Percentiles rank a stretch among this genome's conserved stretches.
Conservation (phyloP, 768 basidiomycete species). For the Phylloporus sp. region DNA sequence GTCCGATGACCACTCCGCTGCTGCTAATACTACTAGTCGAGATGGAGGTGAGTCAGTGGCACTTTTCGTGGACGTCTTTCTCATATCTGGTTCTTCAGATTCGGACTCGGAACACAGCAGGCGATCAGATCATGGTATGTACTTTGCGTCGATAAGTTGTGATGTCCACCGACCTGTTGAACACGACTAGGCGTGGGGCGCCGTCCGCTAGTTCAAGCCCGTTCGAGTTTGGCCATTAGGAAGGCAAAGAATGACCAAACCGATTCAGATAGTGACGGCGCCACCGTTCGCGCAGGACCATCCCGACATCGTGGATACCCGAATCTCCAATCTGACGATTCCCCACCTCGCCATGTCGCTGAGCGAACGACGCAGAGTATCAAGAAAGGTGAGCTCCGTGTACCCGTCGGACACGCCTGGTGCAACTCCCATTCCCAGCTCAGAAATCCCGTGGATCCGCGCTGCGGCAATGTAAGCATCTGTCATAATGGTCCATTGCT, state of each 20-base stretch:
- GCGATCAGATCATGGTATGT: slow-evolving; percentile 1
- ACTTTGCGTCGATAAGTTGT: not conserved
- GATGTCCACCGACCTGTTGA: not conserved
- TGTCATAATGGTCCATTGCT: not conserved
- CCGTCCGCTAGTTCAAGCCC: not conserved
- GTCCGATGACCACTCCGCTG: slow-evolving; percentile 2
- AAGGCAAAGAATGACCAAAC: slow-evolving; percentile 1
- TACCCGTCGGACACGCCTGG: not conserved
- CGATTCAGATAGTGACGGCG: slow-evolving; percentile 13
- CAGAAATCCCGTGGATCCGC: slow-evolving; percentile 2
- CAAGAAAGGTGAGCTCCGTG: slow-evolving; percentile 6
- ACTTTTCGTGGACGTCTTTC: not conserved
- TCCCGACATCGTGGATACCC: slow-evolving; percentile 4
- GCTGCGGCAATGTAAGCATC: slow-evolving; percentile 13
- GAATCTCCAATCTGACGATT: not conserved
- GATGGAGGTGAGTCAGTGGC: slow-evolving; percentile 10
- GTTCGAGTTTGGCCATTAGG: not conserved
- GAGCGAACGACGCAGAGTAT: not conserved
- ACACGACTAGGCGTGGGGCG: slow-evolving; percentile 4
- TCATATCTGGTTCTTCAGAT: slow-evolving; percentile 7
- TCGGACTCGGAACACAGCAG: slow-evolving; percentile 12
- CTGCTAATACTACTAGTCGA: not conserved
- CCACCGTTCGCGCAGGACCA: slow-evolving; percentile 9
- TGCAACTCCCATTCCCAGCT: slow-evolving; percentile 2
- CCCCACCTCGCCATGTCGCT: not conserved